Evolutionary conservation across 2,329 filamentous ascomycete species (phyloP).

Genomic region (Aspergillus proliferans): DNA sequence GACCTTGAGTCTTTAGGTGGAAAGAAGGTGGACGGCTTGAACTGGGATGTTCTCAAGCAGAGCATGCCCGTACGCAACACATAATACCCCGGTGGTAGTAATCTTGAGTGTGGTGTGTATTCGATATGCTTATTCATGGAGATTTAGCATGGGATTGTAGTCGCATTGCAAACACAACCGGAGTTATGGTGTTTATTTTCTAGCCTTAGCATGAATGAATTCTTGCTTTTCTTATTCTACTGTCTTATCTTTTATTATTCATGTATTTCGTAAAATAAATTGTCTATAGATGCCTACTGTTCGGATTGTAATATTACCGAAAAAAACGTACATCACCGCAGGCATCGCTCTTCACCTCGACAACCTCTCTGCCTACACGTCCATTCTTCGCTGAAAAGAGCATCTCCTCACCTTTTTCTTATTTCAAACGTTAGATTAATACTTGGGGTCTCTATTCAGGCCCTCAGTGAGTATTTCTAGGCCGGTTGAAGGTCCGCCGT

Average conservation of each 20-base stretch:
- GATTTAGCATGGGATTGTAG: slow-evolving; percentile 3
- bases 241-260: not conserved
- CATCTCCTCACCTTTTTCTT: slow-evolving; percentile 2
- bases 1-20: slow-evolving; percentile 36
- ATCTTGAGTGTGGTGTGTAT: not conserved
- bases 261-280: not conserved
- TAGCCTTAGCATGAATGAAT: not conserved
- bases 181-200: not conserved
- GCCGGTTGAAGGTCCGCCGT: no score
- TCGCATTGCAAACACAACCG: not conserved
- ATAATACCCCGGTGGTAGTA: slow-evolving; percentile 7
- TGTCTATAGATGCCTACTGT: not conserved
- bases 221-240: not conserved
- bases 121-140: not conserved
- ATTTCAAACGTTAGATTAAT: not conserved
- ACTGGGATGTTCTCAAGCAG: slow-evolving; percentile 45
- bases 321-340: not conserved
- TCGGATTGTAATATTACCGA: not conserved
- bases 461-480: no score
- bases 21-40: slow-evolving; percentile 44
- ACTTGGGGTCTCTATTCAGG: not conserved
- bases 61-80: slow-evolving; percentile 26
- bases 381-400: slow-evolving; percentile 2
- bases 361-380: not conserved
- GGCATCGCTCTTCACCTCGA: not conserved